phyloP scores from a whole-genome alignment of 2,329 filamentous ascomycete species.

The Mollisia scopiformis region DNA sequence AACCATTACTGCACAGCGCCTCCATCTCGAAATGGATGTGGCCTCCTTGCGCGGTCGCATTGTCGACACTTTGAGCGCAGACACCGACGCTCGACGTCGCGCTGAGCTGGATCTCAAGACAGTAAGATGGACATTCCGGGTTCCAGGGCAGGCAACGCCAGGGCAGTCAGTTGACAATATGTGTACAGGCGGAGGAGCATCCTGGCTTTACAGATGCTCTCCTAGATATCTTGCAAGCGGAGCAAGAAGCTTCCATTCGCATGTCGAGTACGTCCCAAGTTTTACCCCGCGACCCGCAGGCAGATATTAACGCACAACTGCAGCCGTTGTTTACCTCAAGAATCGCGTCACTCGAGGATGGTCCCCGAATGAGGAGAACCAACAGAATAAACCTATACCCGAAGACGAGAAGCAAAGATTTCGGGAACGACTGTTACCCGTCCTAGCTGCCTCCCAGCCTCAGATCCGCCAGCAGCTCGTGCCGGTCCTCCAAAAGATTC shows the following conservation, averaged over 20 bases:
- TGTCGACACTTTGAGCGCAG: conserved; percentile 73
- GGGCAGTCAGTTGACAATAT: conserved; percentile 22
- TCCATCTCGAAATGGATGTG: conserved; percentile 64
- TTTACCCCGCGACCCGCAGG: conserved; percentile 32
- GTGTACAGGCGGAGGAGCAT: conserved; percentile 79
- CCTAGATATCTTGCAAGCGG: conserved; percentile 85
- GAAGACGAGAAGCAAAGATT: conserved; percentile 90
- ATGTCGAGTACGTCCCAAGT: conserved; percentile 71
- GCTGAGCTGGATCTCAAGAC: conserved; percentile 82
- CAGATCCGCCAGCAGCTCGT: conserved; percentile 91
- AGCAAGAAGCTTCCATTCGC: conserved; percentile 83
- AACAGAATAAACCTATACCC: conserved; percentile 69
- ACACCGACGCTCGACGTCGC: conserved; percentile 74
- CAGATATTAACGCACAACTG: conserved; percentile 35
- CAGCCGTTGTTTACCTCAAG: conserved; percentile 97
- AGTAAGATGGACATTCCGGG: too few relatives aligned
- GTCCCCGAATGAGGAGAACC: conserved; percentile 76
- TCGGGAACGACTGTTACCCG: conserved; percentile 84
- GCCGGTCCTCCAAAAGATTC: conserved; percentile 91
- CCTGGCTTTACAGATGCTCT: conserved; percentile 89
- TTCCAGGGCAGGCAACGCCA: conserved; percentile 26
- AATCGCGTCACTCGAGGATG: conserved; percentile 95
- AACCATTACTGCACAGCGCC: conserved; percentile 18
- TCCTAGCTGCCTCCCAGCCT: conserved; percentile 79
- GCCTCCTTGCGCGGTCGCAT: conserved; percentile 76